Conservation (phyloP, 2,329 filamentous ascomycete genomes). For the Curvularia eragrostidis region DNA sequence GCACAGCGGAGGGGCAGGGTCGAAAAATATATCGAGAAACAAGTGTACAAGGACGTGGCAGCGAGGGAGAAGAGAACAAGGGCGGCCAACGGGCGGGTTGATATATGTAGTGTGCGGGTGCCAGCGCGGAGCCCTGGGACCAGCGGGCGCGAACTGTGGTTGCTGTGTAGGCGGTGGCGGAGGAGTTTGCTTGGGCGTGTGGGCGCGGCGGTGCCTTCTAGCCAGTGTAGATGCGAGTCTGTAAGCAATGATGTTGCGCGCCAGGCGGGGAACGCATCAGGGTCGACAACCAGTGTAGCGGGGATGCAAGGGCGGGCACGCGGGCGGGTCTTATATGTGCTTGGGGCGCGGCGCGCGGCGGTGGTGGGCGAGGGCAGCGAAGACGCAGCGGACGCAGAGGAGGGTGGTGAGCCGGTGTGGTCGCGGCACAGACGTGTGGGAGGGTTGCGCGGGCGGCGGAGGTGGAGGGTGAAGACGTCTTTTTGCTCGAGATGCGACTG, state of each 20-base stretch:
- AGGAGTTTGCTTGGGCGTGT: conserved; percentile 38
- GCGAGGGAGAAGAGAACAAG: conserved; percentile 3
- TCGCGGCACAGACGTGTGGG: conserved; percentile 9
- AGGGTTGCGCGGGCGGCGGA: conserved; percentile 7
- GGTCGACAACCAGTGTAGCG: conserved; percentile 35
- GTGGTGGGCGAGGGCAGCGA: not conserved
- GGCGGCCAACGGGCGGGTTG: conserved; percentile 15
- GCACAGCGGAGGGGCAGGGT: conserved; percentile 17
- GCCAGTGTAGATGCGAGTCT: conserved; percentile 49
- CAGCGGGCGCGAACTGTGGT: conserved; percentile 29
- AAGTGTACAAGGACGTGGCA: conserved; percentile 36
- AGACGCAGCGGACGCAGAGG: not conserved
- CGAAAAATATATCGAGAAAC: conserved; percentile 31
- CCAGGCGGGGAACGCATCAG: conserved; percentile 51
- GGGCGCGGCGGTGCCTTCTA: conserved; percentile 32
- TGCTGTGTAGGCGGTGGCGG: conserved; percentile 37
- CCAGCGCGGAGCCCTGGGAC: conserved; percentile 7
- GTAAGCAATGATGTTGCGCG: conserved; percentile 49
- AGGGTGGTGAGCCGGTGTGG: conserved; percentile 4
- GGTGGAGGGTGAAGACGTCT: conserved; percentile 18
- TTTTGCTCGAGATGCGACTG: conserved; percentile 18
- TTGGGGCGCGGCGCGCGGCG: conserved; percentile 5
- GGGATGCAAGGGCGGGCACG: conserved; percentile 42
- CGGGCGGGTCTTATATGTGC: conserved; percentile 8
- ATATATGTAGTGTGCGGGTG: conserved; percentile 16